Evolutionary conservation across 2,329 filamentous ascomycete species (phyloP), one percentile per base, ranked within the genome.

Genomic region (Penicillium hordei): DNA sequence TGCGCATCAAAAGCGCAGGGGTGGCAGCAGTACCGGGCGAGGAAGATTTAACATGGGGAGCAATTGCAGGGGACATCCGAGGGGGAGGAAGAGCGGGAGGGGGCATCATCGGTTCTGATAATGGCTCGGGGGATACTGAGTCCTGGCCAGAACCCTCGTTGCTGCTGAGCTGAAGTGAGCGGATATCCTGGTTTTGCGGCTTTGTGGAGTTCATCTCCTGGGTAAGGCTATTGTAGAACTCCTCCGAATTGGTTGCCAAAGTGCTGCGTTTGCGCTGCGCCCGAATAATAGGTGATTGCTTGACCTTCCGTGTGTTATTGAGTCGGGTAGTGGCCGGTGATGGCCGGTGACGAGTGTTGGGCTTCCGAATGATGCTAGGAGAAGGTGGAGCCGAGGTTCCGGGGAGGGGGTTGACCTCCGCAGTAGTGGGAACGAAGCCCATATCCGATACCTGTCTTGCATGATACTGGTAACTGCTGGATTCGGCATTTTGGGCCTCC

Each of bases 1-100:
- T 81, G 67, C 86, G 89, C 89, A 97, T 96, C 58, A 96, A 77
- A 7, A 92, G 96, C 9, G 93, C 91, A 0, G 92, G 92, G 0
- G 92, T 96, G 1, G 91, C 92, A 12, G 90, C 90, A 52, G 86
- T 76, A 48, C 85, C 65, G 27, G 67, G 60, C 48, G 70, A 61
- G 54, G 72, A 36, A 2, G 31, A 4, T n/a, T 51, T 64, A 21
- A 65, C 49, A 55, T 76, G 74, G 1, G 74, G 70, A 27, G 63
- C 57, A 23, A 77, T 72, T 31, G 69, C 67, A 17, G 78, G 76
- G 17, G 78, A 80, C 57, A 68, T 76, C 31, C 72, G 70, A 10
- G 75, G 68, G 25, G 71, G 66, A 17, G 79, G 79, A 36, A 80
- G 66, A 15, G 79, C 78, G 21, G 79, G 79, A 25, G 79, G 79